Percentiles rank a stretch among this genome's conserved stretches.
Conservation (phyloP, 768 basidiomycete species). For the Lactarius sp. region DNA sequence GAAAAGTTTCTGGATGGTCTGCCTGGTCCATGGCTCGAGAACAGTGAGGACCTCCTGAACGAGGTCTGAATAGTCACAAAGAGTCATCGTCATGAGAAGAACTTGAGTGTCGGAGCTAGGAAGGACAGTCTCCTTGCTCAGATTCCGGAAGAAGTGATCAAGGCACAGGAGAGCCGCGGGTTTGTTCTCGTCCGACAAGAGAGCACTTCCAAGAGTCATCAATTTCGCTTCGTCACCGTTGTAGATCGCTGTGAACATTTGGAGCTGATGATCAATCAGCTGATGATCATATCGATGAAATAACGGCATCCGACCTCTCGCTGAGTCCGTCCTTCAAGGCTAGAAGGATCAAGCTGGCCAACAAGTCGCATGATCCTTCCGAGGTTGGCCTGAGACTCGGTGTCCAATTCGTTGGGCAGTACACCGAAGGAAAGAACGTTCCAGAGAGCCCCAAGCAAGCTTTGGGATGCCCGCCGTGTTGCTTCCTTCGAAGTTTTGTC, state of each 20-base stretch:
- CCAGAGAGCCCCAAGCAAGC: constrained; percentile 47
- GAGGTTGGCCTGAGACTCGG: background rate
- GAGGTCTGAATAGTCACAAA: constrained; percentile 8
- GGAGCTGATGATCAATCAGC: constrained; percentile 2
- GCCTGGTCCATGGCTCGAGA: background rate
- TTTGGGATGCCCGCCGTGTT: constrained; percentile 36
- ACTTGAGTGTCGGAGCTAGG: background rate
- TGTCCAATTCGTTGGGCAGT: background rate
- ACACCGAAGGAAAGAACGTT: constrained; percentile 36
- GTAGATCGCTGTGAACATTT: constrained; percentile 18
- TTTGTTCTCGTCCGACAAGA: background rate
- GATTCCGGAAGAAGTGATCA: constrained; percentile 12
- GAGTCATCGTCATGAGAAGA: background rate
- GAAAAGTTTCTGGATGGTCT: constrained; percentile 3
- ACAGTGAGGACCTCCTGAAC: background rate
- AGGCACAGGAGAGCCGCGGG: constrained; percentile 20
- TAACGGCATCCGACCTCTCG: constrained; percentile 2
- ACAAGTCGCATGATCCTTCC: constrained; percentile 3
- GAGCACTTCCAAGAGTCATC: background rate
- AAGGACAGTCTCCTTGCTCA: background rate
- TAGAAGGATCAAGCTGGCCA: background rate
- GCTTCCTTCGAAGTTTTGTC: constrained; percentile 32
- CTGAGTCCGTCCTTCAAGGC: background rate
- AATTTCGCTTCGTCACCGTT: background rate
- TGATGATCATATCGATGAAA: background rate